Evolutionary conservation across 257 asterid genomes (phyloP), one percentile per base, ranked within the genome.

Genomic region (Fraxinus anomala): DNA sequence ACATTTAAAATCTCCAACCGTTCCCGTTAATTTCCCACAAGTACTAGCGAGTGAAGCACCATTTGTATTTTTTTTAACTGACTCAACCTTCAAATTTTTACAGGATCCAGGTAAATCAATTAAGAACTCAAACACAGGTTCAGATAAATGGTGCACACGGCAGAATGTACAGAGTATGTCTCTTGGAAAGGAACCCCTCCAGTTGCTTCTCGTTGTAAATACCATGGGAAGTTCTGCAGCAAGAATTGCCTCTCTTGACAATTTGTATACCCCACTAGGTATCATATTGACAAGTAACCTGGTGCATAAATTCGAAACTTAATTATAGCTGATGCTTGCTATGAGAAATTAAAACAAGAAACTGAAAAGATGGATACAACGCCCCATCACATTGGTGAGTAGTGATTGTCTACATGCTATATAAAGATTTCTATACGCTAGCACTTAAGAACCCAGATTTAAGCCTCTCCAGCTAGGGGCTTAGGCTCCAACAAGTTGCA

Each of bases 121-220:
- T 71, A 80, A 80, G 49, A 85, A 77, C 68, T 84, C 90, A 40
- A 42, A 85, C 72, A 85, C 82, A 65, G 99, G 99, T 86, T 93
- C 99, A 40, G 93, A 82, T 80, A 93, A 83, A 80, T 82, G 89
- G 82, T 89, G 92, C 82, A 85, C 90, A 47, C 97, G 98, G 81
- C 97, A 93, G 74, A 95, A 90, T 76, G 96, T 83, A 77, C 83
- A 82, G 9, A 95, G 94, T 65, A 91, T 81, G 70, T 95, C 97
- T 85, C 91, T 93, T 1, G 97, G 99, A 33, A 86, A 80, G 72
- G 91, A 79, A 70, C 97, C 98, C 89, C 91, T 90, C 98, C 99
- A 95, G 70, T 87, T 90, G 89, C 78, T 83, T 84, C 84, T 89
- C 37, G 94, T 82, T 19, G 97, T 89, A 82, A 83, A 92, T 76